Base-by-base conservation (phyloP, 306 rosid genomes). In the Quercus aquifolioides region DNA sequence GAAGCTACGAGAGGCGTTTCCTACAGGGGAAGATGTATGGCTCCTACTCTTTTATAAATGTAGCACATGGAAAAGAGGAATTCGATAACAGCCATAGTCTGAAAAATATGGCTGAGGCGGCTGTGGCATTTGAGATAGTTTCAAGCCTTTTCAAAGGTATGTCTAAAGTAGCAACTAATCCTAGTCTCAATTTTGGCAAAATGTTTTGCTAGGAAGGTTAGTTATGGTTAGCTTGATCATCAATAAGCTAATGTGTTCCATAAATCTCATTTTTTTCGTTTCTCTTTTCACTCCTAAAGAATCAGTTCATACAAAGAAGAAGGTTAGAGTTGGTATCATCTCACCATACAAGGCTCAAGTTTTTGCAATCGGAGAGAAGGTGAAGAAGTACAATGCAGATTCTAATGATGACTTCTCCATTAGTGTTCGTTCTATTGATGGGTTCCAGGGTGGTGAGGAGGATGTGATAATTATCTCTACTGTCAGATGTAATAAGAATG, bases 291-390 rank as follows among this genome's bases (percentile, higher is more conserved):
- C 54, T 13, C 7, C 19, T 13, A 43, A 52, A 80, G 86, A 79
- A 26, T 73, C 13, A 30, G 76, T 5, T 10, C 0, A 57, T 19
- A 86, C 55, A 31, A 86, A 41, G 46, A 41, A 31, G 72, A 83
- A 74, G 41, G 73, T 82, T 4, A 80, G 80, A 55, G 70, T 86
- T 4, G 89, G 86, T 4, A 79, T 86, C 55, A 86, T 86, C 56
- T 82, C 89, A 41, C 85, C 89, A 46, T 83, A 86, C 82, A 86
- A 82, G 60, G 89, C 89, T 20, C 89, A 82, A 73, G 89, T 86
- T 18, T 3, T 54, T 28, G 82, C 78, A 57, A 82, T 86, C 25
- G 28, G 67, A 21, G 62, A 79, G 55, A 74, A 43, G 5, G 43
- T 86, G 7, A 33, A 75, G 56, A 76, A 4, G 11, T 86, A 68